These are phyloP conservation scores for Fusarium ambrosium DNA, from an alignment of 2,329 filamentous ascomycete species.

Conservation along the genomic window DNA sequence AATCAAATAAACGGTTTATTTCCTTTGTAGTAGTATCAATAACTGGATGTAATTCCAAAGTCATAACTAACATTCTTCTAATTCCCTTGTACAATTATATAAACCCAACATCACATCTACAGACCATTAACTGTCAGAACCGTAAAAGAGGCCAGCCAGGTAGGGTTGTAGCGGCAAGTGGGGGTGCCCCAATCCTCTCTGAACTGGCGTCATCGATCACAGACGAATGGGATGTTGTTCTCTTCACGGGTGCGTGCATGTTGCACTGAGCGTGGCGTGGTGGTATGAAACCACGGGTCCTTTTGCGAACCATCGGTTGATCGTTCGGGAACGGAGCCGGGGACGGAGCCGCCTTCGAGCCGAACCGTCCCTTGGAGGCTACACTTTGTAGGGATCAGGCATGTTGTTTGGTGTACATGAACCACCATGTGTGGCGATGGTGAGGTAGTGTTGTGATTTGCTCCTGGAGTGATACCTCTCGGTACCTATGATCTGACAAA, in stretches of 20 bases:
- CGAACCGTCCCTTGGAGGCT: not conserved
- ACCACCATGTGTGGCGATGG: no score
- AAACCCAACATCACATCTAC: not conserved
- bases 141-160: not conserved
- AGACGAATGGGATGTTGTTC: not conserved
- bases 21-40: not conserved
- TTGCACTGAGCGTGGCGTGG: not conserved
- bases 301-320: not conserved
- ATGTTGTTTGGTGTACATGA: no score
- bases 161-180: not conserved
- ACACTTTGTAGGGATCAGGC: no score
- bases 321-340: not conserved
- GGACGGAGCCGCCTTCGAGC: not conserved
- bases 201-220: not conserved
- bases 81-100: not conserved
- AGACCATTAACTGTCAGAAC: not conserved
- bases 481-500: no score
- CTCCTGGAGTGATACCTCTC: no score
- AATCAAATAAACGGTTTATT: not conserved
- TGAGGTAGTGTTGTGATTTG: no score
- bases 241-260: not conserved
- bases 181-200: not conserved
- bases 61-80: not conserved
- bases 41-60: not conserved
- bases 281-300: not conserved